Evolutionary conservation across 1,284 basidiomycete genomes (phyloP).

Genomic region (Moniliella sp.): DNA sequence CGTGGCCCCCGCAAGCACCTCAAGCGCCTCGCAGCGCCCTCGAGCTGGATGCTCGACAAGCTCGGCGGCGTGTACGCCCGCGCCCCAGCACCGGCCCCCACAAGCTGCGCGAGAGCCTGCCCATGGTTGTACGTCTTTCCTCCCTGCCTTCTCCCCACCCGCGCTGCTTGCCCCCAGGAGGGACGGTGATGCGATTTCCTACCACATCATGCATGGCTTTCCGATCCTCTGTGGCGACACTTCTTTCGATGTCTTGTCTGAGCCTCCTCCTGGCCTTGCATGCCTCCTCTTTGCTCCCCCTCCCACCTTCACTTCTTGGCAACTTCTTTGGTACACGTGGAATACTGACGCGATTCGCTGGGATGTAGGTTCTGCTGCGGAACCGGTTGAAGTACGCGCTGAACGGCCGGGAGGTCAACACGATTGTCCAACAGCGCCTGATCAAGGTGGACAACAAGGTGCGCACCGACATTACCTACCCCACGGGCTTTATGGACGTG

Average conservation of each 20-base stretch:
- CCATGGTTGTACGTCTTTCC: conserved; percentile 37
- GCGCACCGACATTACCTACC: conserved; percentile 89
- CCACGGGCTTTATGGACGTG: conserved; percentile 93
- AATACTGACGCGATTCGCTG: too few species aligned
- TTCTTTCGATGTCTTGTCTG: too few species aligned
- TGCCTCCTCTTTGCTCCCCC: too few species aligned
- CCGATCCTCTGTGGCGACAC: too few species aligned
- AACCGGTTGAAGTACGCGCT: conserved; percentile 98
- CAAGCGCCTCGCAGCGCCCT: conserved; percentile 89
- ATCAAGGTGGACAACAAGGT: conserved; percentile 98
- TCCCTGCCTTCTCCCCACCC: too few species aligned
- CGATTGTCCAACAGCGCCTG: conserved; percentile 83
- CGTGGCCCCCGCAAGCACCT: conserved; percentile 97
- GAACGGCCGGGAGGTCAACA: conserved; percentile 78
- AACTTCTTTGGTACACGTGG: too few species aligned
- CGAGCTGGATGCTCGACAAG: conserved; percentile 99
- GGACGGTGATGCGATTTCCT: too few species aligned
- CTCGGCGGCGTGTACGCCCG: conserved; percentile 90
- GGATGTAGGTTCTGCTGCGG: too few species aligned
- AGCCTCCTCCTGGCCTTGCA: too few species aligned
- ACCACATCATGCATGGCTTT: too few species aligned
- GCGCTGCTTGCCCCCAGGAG: too few species aligned
- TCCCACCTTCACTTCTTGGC: too few species aligned
- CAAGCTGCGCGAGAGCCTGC: conserved; percentile 88
- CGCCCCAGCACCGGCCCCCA: conserved; percentile 89